Evolutionary conservation across 495 filamentous ascomycete species (phyloP), one percentile per base, ranked within the genome.

Genomic region (Penicillium herquei): DNA sequence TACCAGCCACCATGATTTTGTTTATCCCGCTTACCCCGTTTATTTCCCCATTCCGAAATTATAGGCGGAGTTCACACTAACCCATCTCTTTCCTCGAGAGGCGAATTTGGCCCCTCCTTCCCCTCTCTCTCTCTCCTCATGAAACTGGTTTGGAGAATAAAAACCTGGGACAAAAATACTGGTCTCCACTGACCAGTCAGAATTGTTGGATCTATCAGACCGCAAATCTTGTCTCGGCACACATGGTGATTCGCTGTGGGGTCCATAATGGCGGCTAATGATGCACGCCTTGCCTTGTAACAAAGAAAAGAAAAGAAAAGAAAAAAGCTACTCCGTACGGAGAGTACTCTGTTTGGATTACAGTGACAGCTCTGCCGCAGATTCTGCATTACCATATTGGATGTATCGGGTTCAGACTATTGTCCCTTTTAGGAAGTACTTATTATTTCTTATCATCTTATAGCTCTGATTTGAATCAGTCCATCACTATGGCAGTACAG

Each of bases 191-290:
- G 42, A 55, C 65, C 62, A 67, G 43, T 63, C 37, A 68, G 14
- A 37, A 45, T 3, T 18, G n/a, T 33, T 61, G 47, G 57, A 60
- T 65, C 55, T 65, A 65, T 63, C 57, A 67, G 65, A 59, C 57
- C 53, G 56, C 55, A 58, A 56, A 55, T 59, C n/a, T 41, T 18
- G 43, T 32, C 18, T 8, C 16, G 1, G 4, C 10, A 5, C 18
- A 43, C 18, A 5, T 42, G 40, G 14, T 63, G 56, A 67, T 65
- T 67, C 62, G 65, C 40, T 41, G 48, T 34, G 10, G 33, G 9
- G 26, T 47, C 10, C 31, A 17, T 18, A 58, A 58, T 43, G 54
- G 55, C 49, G 52, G 50, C 50, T 42, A 52, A 31, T 14, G 30
- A 52, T 44, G 39, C 50, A 52, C 7, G 39, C 50, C 50, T 43